Base-by-base conservation (phyloP, 2,329 filamentous ascomycete species). In the Rhinocladiella similis region DNA sequence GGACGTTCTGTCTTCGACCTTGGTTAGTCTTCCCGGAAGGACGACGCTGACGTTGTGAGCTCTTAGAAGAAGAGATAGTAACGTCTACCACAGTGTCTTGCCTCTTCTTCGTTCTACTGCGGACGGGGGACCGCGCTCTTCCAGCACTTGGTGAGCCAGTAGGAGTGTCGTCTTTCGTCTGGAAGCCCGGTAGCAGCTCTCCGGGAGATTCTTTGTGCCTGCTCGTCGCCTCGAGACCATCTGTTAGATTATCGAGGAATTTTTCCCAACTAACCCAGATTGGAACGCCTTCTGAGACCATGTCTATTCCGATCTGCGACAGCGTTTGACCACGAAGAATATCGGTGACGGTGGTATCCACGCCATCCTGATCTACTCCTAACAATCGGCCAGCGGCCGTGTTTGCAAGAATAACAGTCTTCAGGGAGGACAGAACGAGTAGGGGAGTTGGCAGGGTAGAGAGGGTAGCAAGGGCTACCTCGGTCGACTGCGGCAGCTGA, bases 401-500 rank as follows among this genome's bases (percentile, higher is more conserved):
- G 65, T 92, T 92, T 29, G 87, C 88, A 39, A 91, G 71, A 1
- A 89, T 79, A 2, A 91, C 81, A 0, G 85, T 88, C 71, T 91
- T 91, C 27, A 82, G 66, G 35, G 79, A 83, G 49, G 86, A 86
- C 35, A 92, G 73, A 1, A 92, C 83, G 35, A 91, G 70, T 3
- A 90, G 70, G 0, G 89, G 89, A 46, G 90, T 83, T 0, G 89
- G 89, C 4, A 92, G 76, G 67, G 89, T 90, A 66, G 89, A 87
- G 72, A 92, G 75, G 4, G 87, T 84, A 1, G 85, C 82, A 57
- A 89, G 84, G 19, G 87, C 85, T 49, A 72, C 69, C 35, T 67
- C 64, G 33, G 65, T 59, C 10, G 60, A 54, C 29, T 53, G 51
- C 13, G 66, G 53, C 13, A 52, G 36, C 3, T 48, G 60, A 14